These are phyloP conservation scores for Plantago elongata DNA, from an alignment of 257 asterid species.

Conservation along the genomic window DNA sequence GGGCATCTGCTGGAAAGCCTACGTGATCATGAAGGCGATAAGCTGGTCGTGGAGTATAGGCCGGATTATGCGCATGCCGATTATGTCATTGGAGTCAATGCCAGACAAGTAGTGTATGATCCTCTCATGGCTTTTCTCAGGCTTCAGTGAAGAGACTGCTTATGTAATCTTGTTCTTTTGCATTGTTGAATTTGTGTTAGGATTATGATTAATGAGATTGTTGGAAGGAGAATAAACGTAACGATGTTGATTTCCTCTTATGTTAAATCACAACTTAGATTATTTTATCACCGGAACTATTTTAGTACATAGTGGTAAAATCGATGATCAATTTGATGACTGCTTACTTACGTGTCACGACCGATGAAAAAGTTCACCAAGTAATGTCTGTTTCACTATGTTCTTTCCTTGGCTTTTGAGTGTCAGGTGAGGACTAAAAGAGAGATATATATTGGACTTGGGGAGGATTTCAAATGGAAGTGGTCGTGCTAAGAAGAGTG, in stretches of 20 bases:
- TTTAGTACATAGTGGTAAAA: no score
- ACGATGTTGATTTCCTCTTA: no score
- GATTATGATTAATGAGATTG: no score
- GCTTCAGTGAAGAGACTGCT: background rate
- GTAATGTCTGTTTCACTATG: background rate
- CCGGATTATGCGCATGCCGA: slow-evolving; percentile 53
- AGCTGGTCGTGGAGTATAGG: slow-evolving; percentile 35
- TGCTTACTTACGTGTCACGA: no score
- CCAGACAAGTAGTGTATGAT: slow-evolving; percentile 41
- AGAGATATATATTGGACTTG: slow-evolving; percentile 60
- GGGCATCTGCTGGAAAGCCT: slow-evolving; percentile 31
- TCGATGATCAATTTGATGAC: no score
- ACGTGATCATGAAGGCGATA: slow-evolving; percentile 36
- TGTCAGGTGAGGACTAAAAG: slow-evolving; percentile 63
- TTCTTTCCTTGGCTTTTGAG: background rate
- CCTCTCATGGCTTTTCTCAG: slow-evolving; percentile 46
- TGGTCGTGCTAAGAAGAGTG: slow-evolving; percentile 16
- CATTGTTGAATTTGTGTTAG: no score
- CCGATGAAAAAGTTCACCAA: no score
- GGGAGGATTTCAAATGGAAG: slow-evolving; percentile 59
- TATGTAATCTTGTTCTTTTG: no score
- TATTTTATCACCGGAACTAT: no score
- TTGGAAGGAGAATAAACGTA: no score
- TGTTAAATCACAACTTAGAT: no score
- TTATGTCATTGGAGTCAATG: slow-evolving; percentile 41